These are phyloP conservation scores for Bacidia gigantensis DNA, from an alignment of 495 filamentous ascomycete species.

Conservation along the genomic window DNA sequence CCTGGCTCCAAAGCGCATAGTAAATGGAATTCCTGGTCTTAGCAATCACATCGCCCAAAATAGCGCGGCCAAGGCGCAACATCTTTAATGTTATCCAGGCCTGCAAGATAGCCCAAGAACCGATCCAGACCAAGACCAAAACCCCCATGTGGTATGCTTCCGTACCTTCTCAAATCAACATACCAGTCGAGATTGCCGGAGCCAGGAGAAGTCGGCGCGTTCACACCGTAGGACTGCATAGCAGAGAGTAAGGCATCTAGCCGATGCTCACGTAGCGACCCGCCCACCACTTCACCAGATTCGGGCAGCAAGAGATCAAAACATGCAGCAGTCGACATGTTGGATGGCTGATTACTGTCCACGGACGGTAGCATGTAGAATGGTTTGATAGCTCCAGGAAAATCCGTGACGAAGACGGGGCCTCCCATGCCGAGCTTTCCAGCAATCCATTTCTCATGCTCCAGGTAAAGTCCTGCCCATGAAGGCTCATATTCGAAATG, in stretches of 20 bases:
- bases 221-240: slow-evolving; percentile 44
- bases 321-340: slow-evolving; percentile 61
- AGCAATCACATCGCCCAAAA: slow-evolving; percentile 86
- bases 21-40: too few species aligned
- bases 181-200: slow-evolving; percentile 69
- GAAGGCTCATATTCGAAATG: slow-evolving; percentile 51
- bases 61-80: slow-evolving; percentile 81
- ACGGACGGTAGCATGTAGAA: slow-evolving; percentile 81
- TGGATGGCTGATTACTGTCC: neutral
- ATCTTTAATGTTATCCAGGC: slow-evolving; percentile 74
- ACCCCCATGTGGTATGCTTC: slow-evolving; percentile 87
- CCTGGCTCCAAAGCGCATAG: too few species aligned
- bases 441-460: slow-evolving; percentile 87
- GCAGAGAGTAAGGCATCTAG: slow-evolving; percentile 51
- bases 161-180: slow-evolving; percentile 84
- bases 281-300: slow-evolving; percentile 78
- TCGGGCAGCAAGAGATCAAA: slow-evolving; percentile 92
- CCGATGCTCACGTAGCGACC: slow-evolving; percentile 86
- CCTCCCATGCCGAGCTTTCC: slow-evolving; percentile 47
- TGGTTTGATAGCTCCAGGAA: slow-evolving; percentile 72
- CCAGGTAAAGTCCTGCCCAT: slow-evolving; percentile 76
- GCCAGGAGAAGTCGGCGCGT: slow-evolving; percentile 18
- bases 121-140: slow-evolving; percentile 93
- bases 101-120: slow-evolving; percentile 71
- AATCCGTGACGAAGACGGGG: slow-evolving; percentile 89